Conservation (phyloP, 495 filamentous ascomycete species). For the Penicillium cinerascens region DNA sequence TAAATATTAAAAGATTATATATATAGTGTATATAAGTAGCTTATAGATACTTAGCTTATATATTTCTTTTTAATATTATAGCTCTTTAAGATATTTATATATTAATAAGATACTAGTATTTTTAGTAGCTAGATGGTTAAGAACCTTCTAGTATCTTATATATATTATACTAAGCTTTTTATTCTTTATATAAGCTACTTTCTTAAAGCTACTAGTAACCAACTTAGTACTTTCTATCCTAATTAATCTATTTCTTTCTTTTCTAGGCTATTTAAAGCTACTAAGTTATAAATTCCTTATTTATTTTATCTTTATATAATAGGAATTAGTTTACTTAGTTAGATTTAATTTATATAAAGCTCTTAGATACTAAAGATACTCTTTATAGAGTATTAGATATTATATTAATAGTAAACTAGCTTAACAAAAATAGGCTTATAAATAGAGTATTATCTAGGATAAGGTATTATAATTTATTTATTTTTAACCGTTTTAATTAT, state of each 20-base stretch:
- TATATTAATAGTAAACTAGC: no score
- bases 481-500: no score
- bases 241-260: slow-evolving; percentile 1
- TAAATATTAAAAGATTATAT: not conserved
- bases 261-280: not conserved
- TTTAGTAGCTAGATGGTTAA: slow-evolving; percentile 2
- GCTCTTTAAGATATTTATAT: not conserved
- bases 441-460: no score
- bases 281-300: slow-evolving; percentile 1
- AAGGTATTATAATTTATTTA: no score
- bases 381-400: no score
- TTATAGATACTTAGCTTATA: not conserved
- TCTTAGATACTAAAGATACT: not conserved
- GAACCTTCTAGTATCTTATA: not conserved
- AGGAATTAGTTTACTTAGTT: not conserved
- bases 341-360: not conserved
- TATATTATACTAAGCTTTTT: slow-evolving; percentile 6
- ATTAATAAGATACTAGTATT: slow-evolving; percentile 1
- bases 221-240: not conserved
- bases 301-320: no score
- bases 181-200: slow-evolving; percentile 5
- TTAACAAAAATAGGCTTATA: no score
- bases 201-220: slow-evolving; percentile 2
- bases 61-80: not conserved
- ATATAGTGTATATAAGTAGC: not conserved